phyloP scores from a whole-genome alignment of 140 eudicot species.

The Erigeron philadelphicus region DNA sequence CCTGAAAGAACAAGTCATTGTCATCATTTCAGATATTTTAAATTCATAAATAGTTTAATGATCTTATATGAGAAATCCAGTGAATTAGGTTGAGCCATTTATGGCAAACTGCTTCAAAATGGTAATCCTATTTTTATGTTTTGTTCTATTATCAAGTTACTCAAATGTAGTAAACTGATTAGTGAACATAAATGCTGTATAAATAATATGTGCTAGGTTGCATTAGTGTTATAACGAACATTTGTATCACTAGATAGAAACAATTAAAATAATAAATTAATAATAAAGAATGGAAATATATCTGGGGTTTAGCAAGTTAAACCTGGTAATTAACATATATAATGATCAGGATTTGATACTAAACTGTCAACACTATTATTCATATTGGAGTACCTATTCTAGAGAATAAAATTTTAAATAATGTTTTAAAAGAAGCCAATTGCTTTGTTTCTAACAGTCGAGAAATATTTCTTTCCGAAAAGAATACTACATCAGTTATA shows the following conservation, averaged over 20 bases:
- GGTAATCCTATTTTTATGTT: too few species aligned
- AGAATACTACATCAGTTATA: neutral
- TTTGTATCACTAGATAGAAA: too few species aligned
- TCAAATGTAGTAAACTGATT: too few species aligned
- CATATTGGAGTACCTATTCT: neutral
- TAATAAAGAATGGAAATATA: neutral
- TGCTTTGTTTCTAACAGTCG: neutral
- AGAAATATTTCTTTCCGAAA: neutral
- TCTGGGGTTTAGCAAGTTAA: conserved; percentile 7
- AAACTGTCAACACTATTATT: conserved; percentile 1
- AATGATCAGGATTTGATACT: neutral
- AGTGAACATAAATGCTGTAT: too few species aligned
- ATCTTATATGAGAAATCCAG: neutral
- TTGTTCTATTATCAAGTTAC: too few species aligned
- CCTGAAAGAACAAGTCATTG: conserved; percentile 51
- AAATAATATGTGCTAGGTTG: too few species aligned
- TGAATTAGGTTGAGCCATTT: neutral
- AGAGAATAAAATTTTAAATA: neutral
- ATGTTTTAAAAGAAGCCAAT: conserved; percentile 5
- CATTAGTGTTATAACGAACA: too few species aligned
- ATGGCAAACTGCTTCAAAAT: too few species aligned
- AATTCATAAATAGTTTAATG: neutral
- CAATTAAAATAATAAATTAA: neutral
- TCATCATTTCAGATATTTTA: conserved; percentile 18
- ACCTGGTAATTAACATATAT: neutral